phyloP scores from a whole-genome alignment of 208 protist species.

The Phytomonas serpens region DNA sequence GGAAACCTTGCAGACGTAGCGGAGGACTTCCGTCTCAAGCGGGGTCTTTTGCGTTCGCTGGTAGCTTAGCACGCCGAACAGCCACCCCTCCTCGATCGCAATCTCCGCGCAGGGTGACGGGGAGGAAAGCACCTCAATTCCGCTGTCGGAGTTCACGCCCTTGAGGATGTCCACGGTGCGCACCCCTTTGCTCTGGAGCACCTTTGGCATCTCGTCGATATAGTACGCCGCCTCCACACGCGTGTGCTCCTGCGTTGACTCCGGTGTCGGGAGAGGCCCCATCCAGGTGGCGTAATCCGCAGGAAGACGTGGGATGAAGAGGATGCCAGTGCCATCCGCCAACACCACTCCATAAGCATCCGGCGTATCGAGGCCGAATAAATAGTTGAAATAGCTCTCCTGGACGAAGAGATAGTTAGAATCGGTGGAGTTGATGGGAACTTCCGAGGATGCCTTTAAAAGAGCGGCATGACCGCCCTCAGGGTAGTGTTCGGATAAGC shows the following conservation, averaged over 20 bases:
- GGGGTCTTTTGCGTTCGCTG: constrained; percentile 87
- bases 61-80: constrained; percentile 45
- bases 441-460: constrained; percentile 70
- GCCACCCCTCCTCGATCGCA: constrained; percentile 24
- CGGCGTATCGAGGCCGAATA: constrained; percentile 85
- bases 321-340: constrained; percentile 36
- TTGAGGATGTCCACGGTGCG: constrained; percentile 64
- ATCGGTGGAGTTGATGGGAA: constrained; percentile 87
- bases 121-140: constrained; percentile 44
- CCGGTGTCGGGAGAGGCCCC: constrained; percentile 73
- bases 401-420: constrained; percentile 86
- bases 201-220: constrained; percentile 63
- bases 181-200: constrained; percentile 37
- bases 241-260: constrained; percentile 37
- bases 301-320: constrained; percentile 86
- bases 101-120: constrained; percentile 23
- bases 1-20: constrained; percentile 83
- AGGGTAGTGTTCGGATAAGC: constrained; percentile 28
- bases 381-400: constrained; percentile 93
- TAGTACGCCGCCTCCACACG: constrained; percentile 79
- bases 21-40: constrained; percentile 89
- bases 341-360: constrained; percentile 77
- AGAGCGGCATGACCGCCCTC: constrained; percentile 58
- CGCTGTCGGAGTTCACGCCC: constrained; percentile 79
- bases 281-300: constrained; percentile 89